These are phyloP conservation scores for Flammula alnicola DNA, from an alignment of 1,284 basidiomycete genomes.

Conservation along the genomic window DNA sequence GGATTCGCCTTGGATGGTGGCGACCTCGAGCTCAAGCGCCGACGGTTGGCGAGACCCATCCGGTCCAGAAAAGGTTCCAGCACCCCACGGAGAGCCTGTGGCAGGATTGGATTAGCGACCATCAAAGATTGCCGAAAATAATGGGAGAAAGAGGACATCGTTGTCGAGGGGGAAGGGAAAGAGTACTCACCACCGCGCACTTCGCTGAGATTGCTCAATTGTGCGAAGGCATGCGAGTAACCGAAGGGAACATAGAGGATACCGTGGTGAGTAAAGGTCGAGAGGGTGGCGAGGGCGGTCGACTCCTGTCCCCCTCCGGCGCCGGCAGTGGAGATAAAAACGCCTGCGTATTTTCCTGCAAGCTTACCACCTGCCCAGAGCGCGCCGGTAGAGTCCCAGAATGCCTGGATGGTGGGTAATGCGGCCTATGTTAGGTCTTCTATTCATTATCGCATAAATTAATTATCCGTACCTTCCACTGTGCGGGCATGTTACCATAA, in stretches of 20 bases:
- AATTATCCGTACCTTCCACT: constrained; percentile 63
- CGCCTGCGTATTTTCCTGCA: constrained; percentile 79
- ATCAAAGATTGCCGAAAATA: not conserved
- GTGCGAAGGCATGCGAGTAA: constrained; percentile 63
- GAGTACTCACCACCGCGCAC: constrained; percentile 70
- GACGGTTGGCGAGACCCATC: constrained; percentile 72
- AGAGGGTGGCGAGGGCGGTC: constrained; percentile 68
- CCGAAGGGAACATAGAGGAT: constrained; percentile 83
- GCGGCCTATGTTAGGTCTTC: not conserved
- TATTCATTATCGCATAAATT: no score
- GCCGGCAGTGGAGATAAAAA: constrained; percentile 72
- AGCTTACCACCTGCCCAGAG: constrained; percentile 79
- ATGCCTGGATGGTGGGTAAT: constrained; percentile 48
- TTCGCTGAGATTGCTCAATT: constrained; percentile 63
- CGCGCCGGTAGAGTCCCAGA: constrained; percentile 83
- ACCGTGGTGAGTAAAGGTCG: constrained; percentile 84
- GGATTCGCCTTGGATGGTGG: constrained; percentile 38
- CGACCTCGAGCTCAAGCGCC: constrained; percentile 69
- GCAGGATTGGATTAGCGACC: no score
- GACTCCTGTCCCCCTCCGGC: constrained; percentile 79
- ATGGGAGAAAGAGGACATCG: not conserved
- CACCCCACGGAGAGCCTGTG: constrained; percentile 76
- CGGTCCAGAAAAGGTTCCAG: constrained; percentile 67
- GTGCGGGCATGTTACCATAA: constrained; percentile 72
- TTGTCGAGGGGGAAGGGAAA: not conserved